A percentile compares a stretch with the other conserved stretches of the same genome.
These are phyloP conservation scores for Astrothelium macrocarpum DNA, from an alignment of 495 filamentous ascomycete species.

Conservation along the genomic window DNA sequence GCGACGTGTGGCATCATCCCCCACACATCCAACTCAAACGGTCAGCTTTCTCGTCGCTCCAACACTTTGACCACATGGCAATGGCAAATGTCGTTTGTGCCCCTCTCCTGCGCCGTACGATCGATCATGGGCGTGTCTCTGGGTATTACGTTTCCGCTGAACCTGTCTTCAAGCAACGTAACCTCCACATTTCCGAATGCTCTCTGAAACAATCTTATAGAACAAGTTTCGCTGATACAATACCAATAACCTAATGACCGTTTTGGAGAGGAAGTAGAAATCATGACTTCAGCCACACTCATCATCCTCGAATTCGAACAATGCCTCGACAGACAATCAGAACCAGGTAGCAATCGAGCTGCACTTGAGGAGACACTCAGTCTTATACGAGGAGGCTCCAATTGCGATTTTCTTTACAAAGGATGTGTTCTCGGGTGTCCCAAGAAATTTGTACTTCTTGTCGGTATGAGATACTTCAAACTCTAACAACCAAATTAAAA, in stretches of 20 bases:
- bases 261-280: not conserved
- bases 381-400: not conserved
- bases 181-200: not conserved
- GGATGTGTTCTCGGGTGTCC: not conserved
- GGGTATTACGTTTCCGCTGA: not conserved
- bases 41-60: not conserved
- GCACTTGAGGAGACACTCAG: not conserved
- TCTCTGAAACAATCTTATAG: not conserved
- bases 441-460: not conserved
- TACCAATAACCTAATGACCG: not conserved
- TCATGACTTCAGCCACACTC: conserved; percentile 3
- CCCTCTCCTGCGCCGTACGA: not conserved
- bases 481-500: not conserved
- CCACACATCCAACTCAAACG: not conserved
- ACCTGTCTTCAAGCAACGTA: not conserved
- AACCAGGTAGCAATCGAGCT: not conserved
- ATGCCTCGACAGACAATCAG: not conserved
- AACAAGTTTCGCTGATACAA: not conserved
- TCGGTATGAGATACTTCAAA: not conserved
- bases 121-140: not conserved
- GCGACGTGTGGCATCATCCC: not conserved
- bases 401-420: not conserved
- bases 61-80: not conserved
- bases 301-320: not conserved
- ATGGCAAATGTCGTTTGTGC: not conserved